These are phyloP conservation scores for Paecilomyces variotii DNA, from an alignment of 2,329 filamentous ascomycete species.

Conservation along the genomic window DNA sequence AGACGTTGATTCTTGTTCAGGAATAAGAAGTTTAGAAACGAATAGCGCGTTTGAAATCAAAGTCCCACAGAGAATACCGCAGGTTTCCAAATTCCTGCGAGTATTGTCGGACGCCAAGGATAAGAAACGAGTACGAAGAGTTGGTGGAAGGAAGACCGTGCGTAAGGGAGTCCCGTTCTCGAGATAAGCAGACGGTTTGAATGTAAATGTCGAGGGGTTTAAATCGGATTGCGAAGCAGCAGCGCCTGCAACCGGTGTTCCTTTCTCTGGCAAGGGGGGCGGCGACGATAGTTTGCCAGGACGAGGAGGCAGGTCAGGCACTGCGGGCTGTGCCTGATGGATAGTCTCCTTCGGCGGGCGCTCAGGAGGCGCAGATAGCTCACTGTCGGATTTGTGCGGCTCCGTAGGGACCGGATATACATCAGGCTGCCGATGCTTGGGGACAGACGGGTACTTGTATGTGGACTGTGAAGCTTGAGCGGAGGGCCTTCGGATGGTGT, in stretches of 20 bases:
- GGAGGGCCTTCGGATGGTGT: conserved; percentile 5
- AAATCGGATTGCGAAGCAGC: conserved; percentile 19
- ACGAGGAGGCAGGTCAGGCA: conserved; percentile 14
- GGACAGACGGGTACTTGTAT: conserved; percentile 39
- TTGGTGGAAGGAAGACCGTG: conserved; percentile 75
- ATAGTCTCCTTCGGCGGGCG: conserved; percentile 32
- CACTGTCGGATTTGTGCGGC: conserved; percentile 8
- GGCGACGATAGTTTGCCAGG: conserved; percentile 18
- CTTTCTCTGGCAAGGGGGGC: conserved; percentile 20
- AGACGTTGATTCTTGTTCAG: conserved; percentile 78
- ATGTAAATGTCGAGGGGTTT: conserved; percentile 56
- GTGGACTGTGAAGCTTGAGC: conserved; percentile 11
- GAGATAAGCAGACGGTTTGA: conserved; percentile 76
- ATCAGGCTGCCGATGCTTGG: conserved; percentile 25
- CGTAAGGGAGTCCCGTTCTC: conserved; percentile 83
- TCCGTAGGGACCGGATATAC: conserved; percentile 11
- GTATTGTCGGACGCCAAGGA: conserved; percentile 70
- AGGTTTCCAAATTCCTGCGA: conserved; percentile 76
- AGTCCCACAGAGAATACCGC: conserved; percentile 86
- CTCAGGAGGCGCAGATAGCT: conserved; percentile 21
- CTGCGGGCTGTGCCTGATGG: conserved; percentile 6
- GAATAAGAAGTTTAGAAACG: conserved; percentile 79
- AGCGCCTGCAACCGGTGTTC: conserved; percentile 7
- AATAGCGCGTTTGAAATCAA: conserved; percentile 90
- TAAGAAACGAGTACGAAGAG: conserved; percentile 68